phyloP scores from a whole-genome alignment of 257 asterid genomes.

The Marsdenia floribunda region DNA sequence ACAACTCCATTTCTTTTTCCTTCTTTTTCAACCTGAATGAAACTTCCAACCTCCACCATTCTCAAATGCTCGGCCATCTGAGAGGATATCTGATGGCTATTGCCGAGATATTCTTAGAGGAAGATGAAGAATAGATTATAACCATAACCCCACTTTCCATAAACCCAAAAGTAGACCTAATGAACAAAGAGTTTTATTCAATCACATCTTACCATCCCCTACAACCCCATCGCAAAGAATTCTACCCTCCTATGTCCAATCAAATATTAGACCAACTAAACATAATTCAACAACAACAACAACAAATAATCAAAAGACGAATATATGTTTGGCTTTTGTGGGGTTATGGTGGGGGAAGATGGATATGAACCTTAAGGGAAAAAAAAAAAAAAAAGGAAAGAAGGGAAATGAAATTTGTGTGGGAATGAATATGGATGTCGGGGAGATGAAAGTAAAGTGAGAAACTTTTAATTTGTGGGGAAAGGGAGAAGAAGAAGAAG shows the following conservation, averaged over 20 bases:
- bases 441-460: no score
- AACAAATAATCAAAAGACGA: not conserved
- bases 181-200: not conserved
- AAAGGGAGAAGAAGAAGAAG: no score
- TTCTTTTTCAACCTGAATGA: no score
- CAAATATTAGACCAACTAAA: not conserved
- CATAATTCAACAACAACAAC: not conserved
- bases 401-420: not conserved
- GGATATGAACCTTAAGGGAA: not conserved
- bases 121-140: constrained; percentile 8
- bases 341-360: not conserved
- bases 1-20: no score
- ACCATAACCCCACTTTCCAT: constrained; percentile 10
- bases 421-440: not conserved
- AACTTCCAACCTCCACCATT: no score
- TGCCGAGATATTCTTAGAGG: constrained; percentile 11
- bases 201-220: not conserved
- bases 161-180: not conserved
- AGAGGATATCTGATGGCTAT: no score
- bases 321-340: not conserved
- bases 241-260: not conserved
- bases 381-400: not conserved
- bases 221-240: not conserved
- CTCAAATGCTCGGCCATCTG: no score
- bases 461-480: no score